These are phyloP conservation scores for Thraustotheca clavata DNA, from an alignment of 352 stramenopile species.

Conservation along the genomic window DNA sequence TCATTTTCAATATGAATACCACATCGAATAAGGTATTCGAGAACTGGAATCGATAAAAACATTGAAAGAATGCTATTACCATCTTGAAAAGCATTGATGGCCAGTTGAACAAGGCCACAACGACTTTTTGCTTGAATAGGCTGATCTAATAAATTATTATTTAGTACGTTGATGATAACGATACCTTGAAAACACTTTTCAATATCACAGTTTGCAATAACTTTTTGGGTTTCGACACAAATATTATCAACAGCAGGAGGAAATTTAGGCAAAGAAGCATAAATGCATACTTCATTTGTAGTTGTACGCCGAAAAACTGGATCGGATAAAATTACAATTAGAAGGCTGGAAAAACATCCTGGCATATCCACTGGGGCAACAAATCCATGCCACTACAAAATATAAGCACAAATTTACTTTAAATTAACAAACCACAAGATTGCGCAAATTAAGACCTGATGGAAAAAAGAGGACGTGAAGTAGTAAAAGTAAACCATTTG, in stretches of 20 bases:
- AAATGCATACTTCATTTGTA: neutral
- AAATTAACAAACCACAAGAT: conserved; percentile 5
- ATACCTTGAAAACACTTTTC: neutral
- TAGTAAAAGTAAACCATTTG: conserved; percentile 1
- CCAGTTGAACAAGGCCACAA: neutral
- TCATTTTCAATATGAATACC: neutral
- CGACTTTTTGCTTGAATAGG: neutral
- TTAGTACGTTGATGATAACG: neutral
- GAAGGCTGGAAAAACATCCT: neutral
- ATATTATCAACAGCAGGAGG: neutral
- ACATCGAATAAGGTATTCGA: conserved; percentile 51
- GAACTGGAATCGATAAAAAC: conserved; percentile 48
- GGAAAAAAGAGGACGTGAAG: conserved; percentile 11
- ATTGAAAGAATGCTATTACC: conserved; percentile 49
- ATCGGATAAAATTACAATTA: conserved; percentile 1
- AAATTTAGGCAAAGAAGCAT: neutral
- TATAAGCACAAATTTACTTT: neutral
- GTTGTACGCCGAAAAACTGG: neutral
- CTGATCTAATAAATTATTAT: neutral
- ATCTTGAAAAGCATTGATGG: neutral
- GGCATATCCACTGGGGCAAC: conserved; percentile 6
- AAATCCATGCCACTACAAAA: conserved; percentile 17
- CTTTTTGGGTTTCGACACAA: neutral
- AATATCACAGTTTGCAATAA: neutral
- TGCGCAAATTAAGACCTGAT: conserved; percentile 13